Evolutionary conservation across 495 filamentous ascomycete genomes (phyloP), one percentile per base, ranked within the genome.

Genomic region (Opeltia flavorubescens): DNA sequence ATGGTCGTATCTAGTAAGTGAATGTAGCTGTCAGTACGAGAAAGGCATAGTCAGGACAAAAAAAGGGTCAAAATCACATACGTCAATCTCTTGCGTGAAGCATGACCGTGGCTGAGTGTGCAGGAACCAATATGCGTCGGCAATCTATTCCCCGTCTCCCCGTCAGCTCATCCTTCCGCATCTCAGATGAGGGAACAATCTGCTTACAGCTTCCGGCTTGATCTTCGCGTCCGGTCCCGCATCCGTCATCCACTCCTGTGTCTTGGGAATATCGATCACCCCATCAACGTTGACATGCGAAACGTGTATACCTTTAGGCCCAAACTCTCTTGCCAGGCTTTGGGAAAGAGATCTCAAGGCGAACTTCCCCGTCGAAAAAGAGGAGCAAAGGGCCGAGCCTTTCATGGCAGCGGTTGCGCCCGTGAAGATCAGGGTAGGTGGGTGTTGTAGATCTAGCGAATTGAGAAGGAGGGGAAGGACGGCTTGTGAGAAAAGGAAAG

Each of bases 271-370:
- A 64, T 94, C 85, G 66, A 95, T 95, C 13, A 89, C 75, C 2
- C 86, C 87, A 59, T 95, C 88, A 47, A 95, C 78, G 47, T 94
- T 77, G 4, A 79, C 76, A 64, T 95, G 89, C 5, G 80, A 74
- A 4, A 96, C 82, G 63, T 96, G 89, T 7, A 96, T 75, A 3
- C 89, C 89, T 59, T 87, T 72, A 0, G 89, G 89, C 0, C 83
- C 85, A 59, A 93, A 96, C 62, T 96, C 89, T 47, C 81, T 72
- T 0, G 87, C 88, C 25, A 96, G 70, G 27, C 72, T 77, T 66
- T 93, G 87, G 1, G 74, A 69, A 43, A 94, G 63, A 1, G 84
- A 89, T 24, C 89, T 74, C 31, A 81, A 62, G 2, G 86, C 88
- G 59, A 84, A 93, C 61, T 93, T 95, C 36, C 79, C 78, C 6